phyloP scores from a whole-genome alignment of 108 stramenopile genomes.

The Nannochloropsis granulata region DNA sequence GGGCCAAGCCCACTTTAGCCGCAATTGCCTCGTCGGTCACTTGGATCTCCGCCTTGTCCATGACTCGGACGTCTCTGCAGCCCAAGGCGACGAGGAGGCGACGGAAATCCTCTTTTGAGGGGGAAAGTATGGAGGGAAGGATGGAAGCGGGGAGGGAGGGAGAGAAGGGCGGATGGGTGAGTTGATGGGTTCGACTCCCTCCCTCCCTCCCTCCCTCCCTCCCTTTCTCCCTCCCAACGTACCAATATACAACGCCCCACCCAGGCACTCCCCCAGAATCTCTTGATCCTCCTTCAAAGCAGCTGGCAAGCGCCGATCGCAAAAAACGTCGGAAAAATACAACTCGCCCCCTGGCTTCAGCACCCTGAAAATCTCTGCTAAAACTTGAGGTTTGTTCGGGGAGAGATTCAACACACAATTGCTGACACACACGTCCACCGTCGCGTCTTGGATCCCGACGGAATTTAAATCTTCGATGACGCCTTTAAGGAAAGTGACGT shows the following conservation, averaged over 20 bases:
- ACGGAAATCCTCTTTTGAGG: not conserved
- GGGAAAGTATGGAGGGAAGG: not conserved
- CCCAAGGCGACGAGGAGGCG: conserved; percentile 39
- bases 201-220: not conserved
- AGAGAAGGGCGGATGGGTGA: not conserved
- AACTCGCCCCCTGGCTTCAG: conserved; percentile 84
- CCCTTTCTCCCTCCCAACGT: not conserved
- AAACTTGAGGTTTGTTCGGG: conserved; percentile 65
- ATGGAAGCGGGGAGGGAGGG: not conserved
- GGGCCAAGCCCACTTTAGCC: conserved; percentile 52
- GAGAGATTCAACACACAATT: conserved; percentile 95
- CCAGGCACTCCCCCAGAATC: conserved; percentile 86
- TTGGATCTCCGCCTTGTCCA: conserved; percentile 58
- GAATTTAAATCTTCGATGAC: conserved; percentile 66
- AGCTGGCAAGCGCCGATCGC: conserved; percentile 71
- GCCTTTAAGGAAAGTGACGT: conserved; percentile 76
- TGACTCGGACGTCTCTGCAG: conserved; percentile 69
- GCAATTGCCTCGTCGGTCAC: conserved; percentile 43
- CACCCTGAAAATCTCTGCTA: conserved; percentile 59
- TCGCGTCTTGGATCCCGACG: conserved; percentile 49
- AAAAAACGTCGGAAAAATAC: conserved; percentile 91
- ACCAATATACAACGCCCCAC: conserved; percentile 63
- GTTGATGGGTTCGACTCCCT: not conserved
- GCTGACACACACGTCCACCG: conserved; percentile 82
- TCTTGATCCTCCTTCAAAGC: conserved; percentile 38